phyloP scores from a whole-genome alignment of 345 rosid genomes.

The Murraya paniculata region DNA sequence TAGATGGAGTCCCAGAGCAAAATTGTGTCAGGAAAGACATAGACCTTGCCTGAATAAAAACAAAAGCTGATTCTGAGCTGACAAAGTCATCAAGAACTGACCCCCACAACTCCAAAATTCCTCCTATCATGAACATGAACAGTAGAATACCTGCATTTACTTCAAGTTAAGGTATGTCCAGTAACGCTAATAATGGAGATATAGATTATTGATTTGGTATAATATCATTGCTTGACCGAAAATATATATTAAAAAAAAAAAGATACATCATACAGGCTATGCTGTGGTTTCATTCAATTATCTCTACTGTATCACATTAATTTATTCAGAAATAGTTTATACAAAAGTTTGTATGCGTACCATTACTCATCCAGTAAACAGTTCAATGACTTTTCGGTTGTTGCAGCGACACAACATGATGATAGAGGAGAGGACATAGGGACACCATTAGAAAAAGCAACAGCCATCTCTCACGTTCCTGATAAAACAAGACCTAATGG shows the following conservation, averaged over 20 bases:
- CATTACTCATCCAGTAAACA: conserved; percentile 5
- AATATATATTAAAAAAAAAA: too few species aligned
- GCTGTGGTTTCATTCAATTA: too few species aligned
- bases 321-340: too few species aligned
- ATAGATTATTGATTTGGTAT: too few species aligned
- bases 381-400: conserved; percentile 17
- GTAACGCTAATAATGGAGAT: too few species aligned
- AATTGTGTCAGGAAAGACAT: background rate
- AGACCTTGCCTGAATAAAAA: conserved; percentile 5
- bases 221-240: too few species aligned
- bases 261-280: too few species aligned
- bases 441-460: background rate
- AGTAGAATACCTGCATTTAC: background rate
- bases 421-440: background rate
- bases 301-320: too few species aligned
- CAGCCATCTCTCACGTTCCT: conserved; percentile 19
- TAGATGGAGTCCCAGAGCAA: background rate
- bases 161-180: too few species aligned
- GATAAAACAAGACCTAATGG: conserved; percentile 18
- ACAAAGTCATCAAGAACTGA: background rate
- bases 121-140: background rate
- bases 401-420: conserved; percentile 6
- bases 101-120: background rate
- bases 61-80: background rate
- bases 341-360: too few species aligned